Base-by-base conservation (phyloP, 2,329 filamentous ascomycete genomes). In the Fusarium irregulare region DNA sequence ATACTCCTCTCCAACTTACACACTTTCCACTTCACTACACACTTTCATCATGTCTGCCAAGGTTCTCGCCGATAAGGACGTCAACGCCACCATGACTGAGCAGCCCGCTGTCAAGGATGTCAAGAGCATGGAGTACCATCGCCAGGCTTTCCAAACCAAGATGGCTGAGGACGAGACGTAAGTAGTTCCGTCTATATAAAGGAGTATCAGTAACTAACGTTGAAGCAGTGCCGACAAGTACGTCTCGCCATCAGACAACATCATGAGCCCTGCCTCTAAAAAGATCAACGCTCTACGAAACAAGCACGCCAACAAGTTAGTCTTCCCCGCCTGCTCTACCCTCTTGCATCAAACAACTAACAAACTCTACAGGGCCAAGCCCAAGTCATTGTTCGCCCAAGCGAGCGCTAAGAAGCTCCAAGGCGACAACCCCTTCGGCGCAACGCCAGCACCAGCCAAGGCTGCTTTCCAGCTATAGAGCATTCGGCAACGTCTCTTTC, bases 201-300 rank as follows among this genome's bases (percentile, higher is more conserved):
- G 11, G 7, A 21, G 16, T n/a, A 28, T n/a, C 13, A 23, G 20
- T 47, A 10, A 27, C 59, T 76, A 42, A 76, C 65, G 37, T 28
- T 47, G 12, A 44, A 21, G 55, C 72, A 81, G 82, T 54, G 75
- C 80, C 47, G 83, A 85, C 74, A 83, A 86, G 72, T 95, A 94
- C 81, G 85, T 94, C 78, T 94, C 92, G 20, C 93, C 93, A 4
- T 94, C 92, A n/a, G 93, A 97, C 80, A 90, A 89, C 81, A 94
- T 97, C 84, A 92, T 94, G 90, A 94, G 91, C 75, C 93, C 93
- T 37, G 94, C 92, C 80, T 92, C 91, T 20, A 91, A 92, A 80
- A 96, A 96, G 86, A 87, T 96, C 75, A 91, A 87, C 69, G 91
- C 91, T 42, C 89, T 94, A 80, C 92, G 92, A 81, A 92, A 88